Percentiles rank a stretch among this genome's conserved stretches.
phyloP scores from a whole-genome alignment of 2,329 filamentous ascomycete genomes.

The Trichoderma afroharzianum region DNA sequence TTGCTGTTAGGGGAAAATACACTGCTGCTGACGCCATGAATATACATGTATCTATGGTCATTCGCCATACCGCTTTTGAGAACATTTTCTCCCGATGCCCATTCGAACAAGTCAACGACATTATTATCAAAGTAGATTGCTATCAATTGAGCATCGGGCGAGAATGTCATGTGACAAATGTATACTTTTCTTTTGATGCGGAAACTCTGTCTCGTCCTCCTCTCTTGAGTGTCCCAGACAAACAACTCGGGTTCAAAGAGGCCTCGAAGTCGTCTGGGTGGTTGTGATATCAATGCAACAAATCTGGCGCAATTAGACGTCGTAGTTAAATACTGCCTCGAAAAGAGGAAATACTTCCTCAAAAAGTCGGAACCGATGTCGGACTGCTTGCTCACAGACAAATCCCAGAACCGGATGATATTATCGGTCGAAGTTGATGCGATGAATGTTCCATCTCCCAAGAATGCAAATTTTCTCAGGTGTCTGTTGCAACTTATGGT shows the following conservation, averaged over 20 bases:
- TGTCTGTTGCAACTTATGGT: not conserved
- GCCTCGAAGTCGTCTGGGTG: rapidly evolving
- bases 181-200: not conserved
- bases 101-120: not conserved
- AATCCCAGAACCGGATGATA: not conserved
- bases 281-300: rapidly evolving
- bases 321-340: rapidly evolving
- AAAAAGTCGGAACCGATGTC: not conserved
- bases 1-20: not conserved
- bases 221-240: not conserved
- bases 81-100: not conserved
- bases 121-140: not conserved
- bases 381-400: not conserved
- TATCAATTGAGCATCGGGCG: not conserved
- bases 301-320: not conserved
- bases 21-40: no score
- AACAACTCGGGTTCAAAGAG: not conserved
- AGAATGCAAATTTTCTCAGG: not conserved
- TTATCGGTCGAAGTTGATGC: not conserved
- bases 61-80: rapidly evolving
- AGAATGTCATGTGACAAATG: rapidly evolving
- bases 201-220: not conserved
- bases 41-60: no score
- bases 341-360: no score
- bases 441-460: not conserved